Evolutionary conservation across 1,284 basidiomycete species (phyloP).

Genomic region (Polyporus tsugae): DNA sequence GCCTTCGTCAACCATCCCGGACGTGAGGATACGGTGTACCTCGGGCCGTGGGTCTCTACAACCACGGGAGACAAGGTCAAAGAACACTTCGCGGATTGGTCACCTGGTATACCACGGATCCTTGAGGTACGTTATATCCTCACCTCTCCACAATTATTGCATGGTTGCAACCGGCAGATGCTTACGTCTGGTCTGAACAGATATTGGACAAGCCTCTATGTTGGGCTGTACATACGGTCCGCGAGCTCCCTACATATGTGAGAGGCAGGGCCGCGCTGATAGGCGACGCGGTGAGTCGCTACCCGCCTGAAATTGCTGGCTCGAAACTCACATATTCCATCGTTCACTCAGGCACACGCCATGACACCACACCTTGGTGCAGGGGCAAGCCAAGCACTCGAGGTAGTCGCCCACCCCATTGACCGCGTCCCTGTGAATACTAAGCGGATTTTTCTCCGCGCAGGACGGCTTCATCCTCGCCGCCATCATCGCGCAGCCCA

Average conservation of each 20-base stretch:
- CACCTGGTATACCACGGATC: conserved; percentile 54
- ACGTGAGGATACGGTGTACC: conserved; percentile 49
- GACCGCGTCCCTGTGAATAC: background rate
- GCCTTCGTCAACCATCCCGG: conserved; percentile 53
- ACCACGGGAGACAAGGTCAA: conserved; percentile 48
- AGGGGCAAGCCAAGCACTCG: conserved; percentile 50
- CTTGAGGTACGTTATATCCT: conserved; percentile 47
- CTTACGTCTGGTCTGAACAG: conserved; percentile 19
- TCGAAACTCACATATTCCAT: background rate
- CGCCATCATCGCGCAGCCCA: conserved; percentile 42
- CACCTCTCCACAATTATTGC: background rate
- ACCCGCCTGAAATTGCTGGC: background rate
- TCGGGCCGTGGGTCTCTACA: conserved; percentile 52
- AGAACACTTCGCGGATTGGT: conserved; percentile 52
- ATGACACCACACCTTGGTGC: conserved; percentile 51
- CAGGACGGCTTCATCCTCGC: conserved; percentile 47
- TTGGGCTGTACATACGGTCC: conserved; percentile 45
- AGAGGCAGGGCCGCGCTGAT: conserved; percentile 42
- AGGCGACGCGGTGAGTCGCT: conserved; percentile 46
- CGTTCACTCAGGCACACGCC: conserved; percentile 46
- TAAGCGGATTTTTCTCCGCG: background rate
- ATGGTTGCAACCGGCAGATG: background rate
- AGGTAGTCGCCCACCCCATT: conserved; percentile 33
- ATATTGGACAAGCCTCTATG: conserved; percentile 41
- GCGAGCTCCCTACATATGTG: conserved; percentile 39